Evolutionary conservation across 768 basidiomycete species (phyloP).

Genomic region (Pleurotus ostreatus): DNA sequence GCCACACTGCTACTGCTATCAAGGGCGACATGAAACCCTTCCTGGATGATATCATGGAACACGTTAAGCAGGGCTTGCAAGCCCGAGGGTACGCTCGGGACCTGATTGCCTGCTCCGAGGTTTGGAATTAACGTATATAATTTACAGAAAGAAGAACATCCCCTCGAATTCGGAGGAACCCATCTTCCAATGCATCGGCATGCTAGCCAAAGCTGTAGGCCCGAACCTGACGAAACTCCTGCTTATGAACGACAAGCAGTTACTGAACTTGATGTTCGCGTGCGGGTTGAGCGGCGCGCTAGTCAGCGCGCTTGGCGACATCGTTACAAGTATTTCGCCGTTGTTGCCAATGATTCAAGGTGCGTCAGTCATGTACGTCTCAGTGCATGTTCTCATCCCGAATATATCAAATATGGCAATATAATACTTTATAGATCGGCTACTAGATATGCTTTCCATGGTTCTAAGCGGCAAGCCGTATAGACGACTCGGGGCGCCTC

Average conservation of each 20-base stretch:
- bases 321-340: slow-evolving; percentile 85
- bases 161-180: slow-evolving; percentile 76
- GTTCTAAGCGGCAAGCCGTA: slow-evolving; percentile 84
- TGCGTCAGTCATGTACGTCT: slow-evolving; percentile 19
- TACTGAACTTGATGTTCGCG: slow-evolving; percentile 93
- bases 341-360: slow-evolving; percentile 91
- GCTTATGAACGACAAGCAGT: slow-evolving; percentile 30
- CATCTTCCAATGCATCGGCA: slow-evolving; percentile 96
- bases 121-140: background rate
- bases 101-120: background rate
- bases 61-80: slow-evolving; percentile 87
- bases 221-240: slow-evolving; percentile 93
- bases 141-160: slow-evolving; percentile 74
- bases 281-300: slow-evolving; percentile 91
- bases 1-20: slow-evolving; percentile 88
- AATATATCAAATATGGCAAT: background rate
- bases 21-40: slow-evolving; percentile 95
- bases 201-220: slow-evolving; percentile 93
- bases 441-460: slow-evolving; percentile 79
- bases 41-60: slow-evolving; percentile 84
- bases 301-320: slow-evolving; percentile 76
- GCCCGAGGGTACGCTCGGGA: slow-evolving; percentile 62
- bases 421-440: slow-evolving; percentile 60
- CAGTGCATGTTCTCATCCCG: background rate
- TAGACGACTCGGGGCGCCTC: slow-evolving; percentile 83